A percentile compares a stretch with the other conserved stretches of the same genome.
Evolutionary conservation across 23 red algal species (phyloP).

Genomic region (Gracilariopsis chorda): DNA sequence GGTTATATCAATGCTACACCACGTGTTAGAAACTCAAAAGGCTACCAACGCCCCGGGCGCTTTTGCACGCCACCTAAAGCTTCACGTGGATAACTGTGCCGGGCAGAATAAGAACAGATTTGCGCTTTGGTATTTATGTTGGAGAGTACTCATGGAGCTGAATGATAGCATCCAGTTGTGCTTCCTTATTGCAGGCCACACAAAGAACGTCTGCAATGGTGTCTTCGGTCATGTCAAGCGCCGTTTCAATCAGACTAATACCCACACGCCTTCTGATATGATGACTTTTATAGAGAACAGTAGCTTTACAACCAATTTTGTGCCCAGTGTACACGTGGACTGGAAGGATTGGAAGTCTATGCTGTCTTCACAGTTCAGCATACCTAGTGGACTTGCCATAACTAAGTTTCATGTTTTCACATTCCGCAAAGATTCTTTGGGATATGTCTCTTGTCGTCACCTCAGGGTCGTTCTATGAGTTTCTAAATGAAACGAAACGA

Average conservation of each 20-base stretch:
- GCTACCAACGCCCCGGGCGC: not conserved
- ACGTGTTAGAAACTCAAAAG: not conserved
- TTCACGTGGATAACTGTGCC: slow-evolving; percentile 41
- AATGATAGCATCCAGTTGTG: not conserved
- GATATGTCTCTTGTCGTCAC: too few relatives aligned
- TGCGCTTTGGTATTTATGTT: slow-evolving; percentile 9
- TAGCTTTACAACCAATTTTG: not conserved
- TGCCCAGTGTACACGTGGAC: not conserved
- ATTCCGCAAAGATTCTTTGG: too few relatives aligned
- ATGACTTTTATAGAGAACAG: not conserved
- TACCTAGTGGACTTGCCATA: not conserved
- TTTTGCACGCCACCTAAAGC: not conserved
- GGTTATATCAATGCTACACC: slow-evolving; percentile 31
- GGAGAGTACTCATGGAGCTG: not conserved
- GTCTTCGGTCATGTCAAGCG: slow-evolving; percentile 1
- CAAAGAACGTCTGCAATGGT: slow-evolving; percentile 1
- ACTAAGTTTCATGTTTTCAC: slow-evolving; percentile 32
- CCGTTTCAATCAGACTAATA: not conserved
- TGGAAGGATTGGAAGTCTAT: slow-evolving; percentile 34
- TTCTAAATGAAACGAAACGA: too few relatives aligned
- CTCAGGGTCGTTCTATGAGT: too few relatives aligned
- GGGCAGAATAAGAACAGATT: slow-evolving; percentile 34
- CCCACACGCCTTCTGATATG: not conserved
- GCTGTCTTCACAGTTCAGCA: not conserved
- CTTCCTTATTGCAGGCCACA: slow-evolving; percentile 38